A percentile compares a stretch with the other conserved stretches of the same genome.
These are phyloP conservation scores for Claviceps fusiformis DNA, from an alignment of 2,329 filamentous ascomycete genomes.

Conservation along the genomic window DNA sequence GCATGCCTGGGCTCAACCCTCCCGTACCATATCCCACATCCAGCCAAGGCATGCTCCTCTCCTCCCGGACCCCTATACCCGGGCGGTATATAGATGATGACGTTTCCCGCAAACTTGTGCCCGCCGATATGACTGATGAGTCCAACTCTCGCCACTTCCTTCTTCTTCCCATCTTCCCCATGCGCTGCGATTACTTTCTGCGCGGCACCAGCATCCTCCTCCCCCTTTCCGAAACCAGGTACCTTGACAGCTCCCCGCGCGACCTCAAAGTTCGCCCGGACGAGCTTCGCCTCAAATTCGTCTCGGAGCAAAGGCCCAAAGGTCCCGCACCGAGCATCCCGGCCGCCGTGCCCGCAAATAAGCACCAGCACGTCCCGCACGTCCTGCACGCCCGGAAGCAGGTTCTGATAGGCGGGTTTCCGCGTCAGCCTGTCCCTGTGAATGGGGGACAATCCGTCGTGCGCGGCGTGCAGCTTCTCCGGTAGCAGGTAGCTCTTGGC, in stretches of 20 bases:
- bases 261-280: constrained; percentile 34
- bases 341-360: constrained; percentile 74
- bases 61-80: constrained; percentile 24
- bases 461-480: constrained; percentile 43
- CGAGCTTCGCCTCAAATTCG: constrained; percentile 54
- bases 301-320: constrained; percentile 58
- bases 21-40: constrained; percentile 72
- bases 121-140: constrained; percentile 70
- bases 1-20: constrained; percentile 63
- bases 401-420: constrained; percentile 37
- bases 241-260: constrained; percentile 31
- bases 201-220: neutral
- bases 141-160: constrained; percentile 44
- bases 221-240: neutral
- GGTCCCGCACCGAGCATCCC: constrained; percentile 72
- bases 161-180: constrained; percentile 9
- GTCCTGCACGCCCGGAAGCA: constrained; percentile 43
- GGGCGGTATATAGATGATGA: constrained; percentile 67
- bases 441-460: constrained; percentile 44
- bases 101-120: constrained; percentile 76
- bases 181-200: neutral
- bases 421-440: constrained; percentile 38
- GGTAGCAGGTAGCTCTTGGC: constrained; percentile 56
- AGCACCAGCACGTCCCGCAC: constrained; percentile 61
- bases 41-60: constrained; percentile 44